A percentile compares a stretch with the other conserved stretches of the same genome.
Evolutionary conservation across 2,329 filamentous ascomycete species (phyloP).

Genomic region (Calonectria multiphialidica): DNA sequence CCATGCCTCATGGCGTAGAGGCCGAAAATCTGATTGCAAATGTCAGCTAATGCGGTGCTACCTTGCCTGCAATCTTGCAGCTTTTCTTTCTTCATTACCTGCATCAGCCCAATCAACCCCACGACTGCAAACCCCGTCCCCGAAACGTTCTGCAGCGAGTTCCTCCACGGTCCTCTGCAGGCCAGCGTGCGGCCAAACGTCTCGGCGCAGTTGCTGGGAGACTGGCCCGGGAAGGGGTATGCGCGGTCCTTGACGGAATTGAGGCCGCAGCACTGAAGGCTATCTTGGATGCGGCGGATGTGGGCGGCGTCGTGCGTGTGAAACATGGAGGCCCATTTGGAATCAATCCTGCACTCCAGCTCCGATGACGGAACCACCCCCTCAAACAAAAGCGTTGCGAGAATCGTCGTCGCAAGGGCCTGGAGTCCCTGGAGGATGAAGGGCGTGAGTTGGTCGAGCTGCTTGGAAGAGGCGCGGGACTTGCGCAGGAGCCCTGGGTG

Average conservation of each 20-base stretch:
- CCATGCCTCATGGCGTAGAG: constrained; percentile 47
- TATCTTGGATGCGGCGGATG: constrained; percentile 73
- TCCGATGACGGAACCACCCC: constrained; percentile 47
- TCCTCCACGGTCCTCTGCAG: constrained; percentile 69
- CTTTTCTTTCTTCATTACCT: constrained; percentile 55
- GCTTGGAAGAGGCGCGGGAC: constrained; percentile 35
- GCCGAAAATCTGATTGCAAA: constrained; percentile 43
- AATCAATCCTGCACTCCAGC: constrained; percentile 66
- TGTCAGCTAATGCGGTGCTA: background rate
- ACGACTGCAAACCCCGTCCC: constrained; percentile 68
- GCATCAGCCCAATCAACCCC: constrained; percentile 64
- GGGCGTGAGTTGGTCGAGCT: constrained; percentile 43
- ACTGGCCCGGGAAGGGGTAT: constrained; percentile 67
- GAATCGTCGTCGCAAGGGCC: constrained; percentile 54
- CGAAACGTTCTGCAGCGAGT: constrained; percentile 63
- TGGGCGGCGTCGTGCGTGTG: constrained; percentile 59
- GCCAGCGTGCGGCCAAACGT: constrained; percentile 58
- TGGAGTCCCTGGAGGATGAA: constrained; percentile 57
- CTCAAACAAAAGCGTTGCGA: constrained; percentile 58
- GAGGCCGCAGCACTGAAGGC: constrained; percentile 76
- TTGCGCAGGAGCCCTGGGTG: constrained; percentile 48
- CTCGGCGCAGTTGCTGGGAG: constrained; percentile 55
- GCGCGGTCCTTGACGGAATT: constrained; percentile 68
- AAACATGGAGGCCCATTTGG: constrained; percentile 68
- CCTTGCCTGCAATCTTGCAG: background rate